Conservation (phyloP, 148 eudicot genomes). For the Hydrangea macrophylla region DNA sequence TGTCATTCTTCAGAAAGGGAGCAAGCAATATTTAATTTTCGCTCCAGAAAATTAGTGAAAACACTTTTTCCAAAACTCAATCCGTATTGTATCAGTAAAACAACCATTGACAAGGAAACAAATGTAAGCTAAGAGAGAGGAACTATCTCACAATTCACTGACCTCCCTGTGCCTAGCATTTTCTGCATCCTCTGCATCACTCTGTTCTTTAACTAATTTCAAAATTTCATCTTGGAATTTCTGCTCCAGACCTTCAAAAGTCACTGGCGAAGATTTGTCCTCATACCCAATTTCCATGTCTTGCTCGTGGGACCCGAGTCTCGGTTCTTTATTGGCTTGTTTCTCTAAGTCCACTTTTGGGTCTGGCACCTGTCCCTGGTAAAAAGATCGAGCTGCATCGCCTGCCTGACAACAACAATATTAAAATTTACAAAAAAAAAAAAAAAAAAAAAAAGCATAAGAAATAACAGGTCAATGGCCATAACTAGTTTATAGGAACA, state of each 20-base stretch:
- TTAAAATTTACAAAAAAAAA: too few species aligned
- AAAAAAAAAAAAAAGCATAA: too few species aligned
- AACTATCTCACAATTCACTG: conserved; percentile 14
- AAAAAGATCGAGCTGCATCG: conserved; percentile 27
- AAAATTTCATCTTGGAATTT: conserved; percentile 43
- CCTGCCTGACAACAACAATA: conserved; percentile 22
- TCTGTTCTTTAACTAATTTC: conserved; percentile 47
- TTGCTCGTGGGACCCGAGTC: conserved; percentile 40
- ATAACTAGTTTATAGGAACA: too few species aligned
- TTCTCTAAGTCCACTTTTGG: conserved; percentile 27
- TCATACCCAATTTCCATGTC: conserved; percentile 60
- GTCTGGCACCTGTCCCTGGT: conserved; percentile 31
- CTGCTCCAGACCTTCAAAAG: conserved; percentile 49
- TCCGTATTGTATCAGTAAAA: not conserved
- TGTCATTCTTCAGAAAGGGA: not conserved
- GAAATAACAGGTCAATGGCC: too few species aligned
- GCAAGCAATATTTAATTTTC: not conserved
- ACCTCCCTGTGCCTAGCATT: conserved; percentile 63
- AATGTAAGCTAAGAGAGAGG: not conserved
- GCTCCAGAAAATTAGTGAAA: not conserved
- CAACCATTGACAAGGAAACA: not conserved
- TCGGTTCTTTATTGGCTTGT: conserved; percentile 26
- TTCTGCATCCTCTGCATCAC: conserved; percentile 59
- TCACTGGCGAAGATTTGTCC: conserved; percentile 33
- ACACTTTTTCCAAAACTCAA: not conserved